Percentiles rank a stretch among this genome's conserved stretches.
phyloP scores from a whole-genome alignment of 2,329 filamentous ascomycete species.

The Zopfia rhizophila region DNA sequence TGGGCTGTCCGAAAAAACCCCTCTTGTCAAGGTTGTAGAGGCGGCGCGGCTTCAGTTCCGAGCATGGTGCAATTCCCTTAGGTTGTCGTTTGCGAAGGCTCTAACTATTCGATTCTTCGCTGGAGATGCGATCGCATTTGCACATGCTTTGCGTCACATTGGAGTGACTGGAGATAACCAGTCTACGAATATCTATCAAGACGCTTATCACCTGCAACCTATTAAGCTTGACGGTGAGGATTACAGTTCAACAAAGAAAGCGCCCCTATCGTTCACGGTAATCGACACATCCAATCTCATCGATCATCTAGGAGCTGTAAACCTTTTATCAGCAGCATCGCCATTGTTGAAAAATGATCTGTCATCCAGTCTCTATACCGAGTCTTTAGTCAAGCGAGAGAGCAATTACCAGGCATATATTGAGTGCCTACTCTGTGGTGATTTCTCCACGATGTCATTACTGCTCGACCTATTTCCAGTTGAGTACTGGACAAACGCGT shows the following conservation, averaged over 20 bases:
- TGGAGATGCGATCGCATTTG: conserved; percentile 64
- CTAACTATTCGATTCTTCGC: conserved; percentile 59
- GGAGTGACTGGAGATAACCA: conserved; percentile 33
- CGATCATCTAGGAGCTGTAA: conserved; percentile 59
- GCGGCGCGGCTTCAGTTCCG: conserved; percentile 59
- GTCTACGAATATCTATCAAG: conserved; percentile 57
- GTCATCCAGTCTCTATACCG: conserved; percentile 50
- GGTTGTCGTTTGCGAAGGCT: conserved; percentile 52
- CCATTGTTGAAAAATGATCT: conserved; percentile 59
- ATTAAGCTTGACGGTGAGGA: conserved; percentile 56
- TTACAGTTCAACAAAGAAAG: conserved; percentile 50
- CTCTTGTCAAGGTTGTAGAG: conserved; percentile 22
- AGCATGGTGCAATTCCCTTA: conserved; percentile 58
- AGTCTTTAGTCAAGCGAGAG: conserved; percentile 54
- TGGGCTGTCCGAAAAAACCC: too few relatives aligned
- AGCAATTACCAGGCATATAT: conserved; percentile 46
- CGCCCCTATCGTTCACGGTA: conserved; percentile 62
- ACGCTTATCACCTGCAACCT: conserved; percentile 52
- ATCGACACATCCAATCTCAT: conserved; percentile 66
- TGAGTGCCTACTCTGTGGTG: conserved; percentile 58
- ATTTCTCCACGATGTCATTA: conserved; percentile 59
- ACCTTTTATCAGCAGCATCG: conserved; percentile 57
- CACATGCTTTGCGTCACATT: conserved; percentile 62
- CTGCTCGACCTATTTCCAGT: conserved; percentile 60
- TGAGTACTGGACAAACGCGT: conserved; percentile 28